Evolutionary conservation across 2,329 filamentous ascomycete genomes (phyloP).

Genomic region (Orbilia ellipsospora): DNA sequence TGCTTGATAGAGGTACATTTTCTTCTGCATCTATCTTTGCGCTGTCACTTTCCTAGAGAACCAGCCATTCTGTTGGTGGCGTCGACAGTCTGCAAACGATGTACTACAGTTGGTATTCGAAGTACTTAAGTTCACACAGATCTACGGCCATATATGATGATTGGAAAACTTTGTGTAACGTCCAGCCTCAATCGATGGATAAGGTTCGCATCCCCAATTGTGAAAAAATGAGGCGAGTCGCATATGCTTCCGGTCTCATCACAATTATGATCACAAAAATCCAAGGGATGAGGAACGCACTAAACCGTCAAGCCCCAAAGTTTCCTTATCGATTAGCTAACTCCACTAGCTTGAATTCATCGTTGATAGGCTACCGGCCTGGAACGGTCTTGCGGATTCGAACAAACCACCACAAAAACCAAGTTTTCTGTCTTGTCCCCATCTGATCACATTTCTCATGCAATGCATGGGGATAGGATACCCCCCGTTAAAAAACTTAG

Average conservation of each 20-base stretch:
- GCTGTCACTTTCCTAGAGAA: too few species aligned
- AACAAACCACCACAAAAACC: background rate
- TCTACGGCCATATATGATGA: too few species aligned
- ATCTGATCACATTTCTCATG: slow-evolving; percentile 45
- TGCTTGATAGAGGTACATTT: too few species aligned
- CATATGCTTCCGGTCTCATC: background rate
- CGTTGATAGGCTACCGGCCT: background rate
- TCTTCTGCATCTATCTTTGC: too few species aligned
- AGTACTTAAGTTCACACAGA: too few species aligned
- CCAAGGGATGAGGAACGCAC: background rate
- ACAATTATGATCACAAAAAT: background rate
- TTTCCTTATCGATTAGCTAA: background rate
- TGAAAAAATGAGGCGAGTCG: slow-evolving; percentile 4
- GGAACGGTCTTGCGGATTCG: background rate
- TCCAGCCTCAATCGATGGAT: too few species aligned
- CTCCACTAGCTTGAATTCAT: background rate
- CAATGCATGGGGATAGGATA: slow-evolving; percentile 25
- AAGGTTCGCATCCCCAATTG: too few species aligned
- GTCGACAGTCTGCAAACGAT: too few species aligned
- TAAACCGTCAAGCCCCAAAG: background rate
- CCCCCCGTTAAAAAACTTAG: slow-evolving; percentile 9
- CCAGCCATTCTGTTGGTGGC: too few species aligned
- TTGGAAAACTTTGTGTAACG: too few species aligned
- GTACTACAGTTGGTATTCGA: too few species aligned
- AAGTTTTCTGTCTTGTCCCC: slow-evolving; percentile 4